Base-by-base conservation (phyloP, 805 yeast species). In the Saccharomycopsis sp. region DNA sequence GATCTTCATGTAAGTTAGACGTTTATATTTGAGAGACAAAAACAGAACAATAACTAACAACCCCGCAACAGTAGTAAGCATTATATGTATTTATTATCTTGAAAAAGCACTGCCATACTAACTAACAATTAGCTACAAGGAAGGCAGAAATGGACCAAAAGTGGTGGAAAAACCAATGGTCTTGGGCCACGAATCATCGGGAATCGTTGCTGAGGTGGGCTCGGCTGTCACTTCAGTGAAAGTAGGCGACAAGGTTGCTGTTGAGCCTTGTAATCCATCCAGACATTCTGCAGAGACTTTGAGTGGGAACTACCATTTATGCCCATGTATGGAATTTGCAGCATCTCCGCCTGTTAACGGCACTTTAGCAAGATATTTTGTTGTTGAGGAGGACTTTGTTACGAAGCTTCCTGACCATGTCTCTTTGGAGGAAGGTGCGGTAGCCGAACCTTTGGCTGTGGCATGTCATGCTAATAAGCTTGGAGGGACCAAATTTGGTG, bases 261-360 rank as follows among this genome's bases (percentile, higher is more conserved):
- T 91, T 66, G 97, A 90, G 69, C 96, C 97, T 2, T 96, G 96
- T 65, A 75, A 87, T 59, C 96, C 97, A 7, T 83, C 90, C 55
- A 78, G 96, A 70, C 80, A 78, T 69, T 80, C 88, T 41, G 82
- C 85, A 57, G 93, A 81, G 67, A 87, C 86, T 74, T 86, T 87
- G 72, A 72, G 82, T 24, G 97, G 97, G 35, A 75, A 79, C 55
- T 90, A 90, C 76, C 89, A 90, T 70, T 74, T 89, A 66, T 87
- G 96, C 68, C 96, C 96, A 7, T 82, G 84, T 63, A 87, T 90
- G 96, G 79, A 76, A 17, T 90, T 90, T 75, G 96, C 96, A 24
- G 96, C 96, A 38, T 87, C 96, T 15, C 96, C 96, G 8, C 92
- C 91, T 56, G 77, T 81, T 59, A 91, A 87, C 67, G 96, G 93